Evolutionary conservation across 2,329 filamentous ascomycete genomes (phyloP).

Genomic region (Arthrobotrys sphaeroides): DNA sequence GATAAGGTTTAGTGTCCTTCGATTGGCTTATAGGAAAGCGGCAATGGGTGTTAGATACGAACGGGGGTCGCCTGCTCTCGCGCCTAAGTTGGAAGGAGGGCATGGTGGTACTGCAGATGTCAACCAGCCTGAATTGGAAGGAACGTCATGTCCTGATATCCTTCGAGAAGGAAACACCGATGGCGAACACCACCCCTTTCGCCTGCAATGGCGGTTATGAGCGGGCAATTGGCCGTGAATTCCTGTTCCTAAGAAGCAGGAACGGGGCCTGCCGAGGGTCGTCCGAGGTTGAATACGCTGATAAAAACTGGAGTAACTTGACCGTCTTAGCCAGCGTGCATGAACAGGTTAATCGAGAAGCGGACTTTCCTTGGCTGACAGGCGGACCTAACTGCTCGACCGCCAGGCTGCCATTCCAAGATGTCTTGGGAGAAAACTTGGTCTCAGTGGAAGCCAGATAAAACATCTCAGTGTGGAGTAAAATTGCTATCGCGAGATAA

Average conservation of each 20-base stretch:
- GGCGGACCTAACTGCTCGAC: not conserved
- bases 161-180: slow-evolving; percentile 24
- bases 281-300: slow-evolving; percentile 3
- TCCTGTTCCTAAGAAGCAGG: not conserved
- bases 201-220: slow-evolving; percentile 21
- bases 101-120: slow-evolving; percentile 40
- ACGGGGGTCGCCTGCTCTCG: slow-evolving; percentile 12
- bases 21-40: slow-evolving; percentile 18
- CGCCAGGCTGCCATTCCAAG: slow-evolving; percentile 37
- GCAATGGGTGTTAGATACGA: slow-evolving; percentile 15
- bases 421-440: slow-evolving; percentile 24
- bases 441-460: slow-evolving; percentile 14
- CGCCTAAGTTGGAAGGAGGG: slow-evolving; percentile 41
- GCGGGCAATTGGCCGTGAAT: slow-evolving; percentile 20
- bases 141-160: slow-evolving; percentile 33
- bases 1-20: slow-evolving; percentile 37
- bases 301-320: not conserved
- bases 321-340: slow-evolving; percentile 2
- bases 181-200: slow-evolving; percentile 25
- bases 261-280: slow-evolving; percentile 14
- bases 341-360: slow-evolving; percentile 34
- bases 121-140: slow-evolving; percentile 51
- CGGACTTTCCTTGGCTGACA: slow-evolving; percentile 28
- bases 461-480: slow-evolving; percentile 6
- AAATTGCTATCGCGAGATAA: slow-evolving; percentile 18